A percentile compares a stretch with the other conserved stretches of the same genome.
Conservation (phyloP, 495 filamentous ascomycete genomes). For the Neohortaea acidophila region DNA sequence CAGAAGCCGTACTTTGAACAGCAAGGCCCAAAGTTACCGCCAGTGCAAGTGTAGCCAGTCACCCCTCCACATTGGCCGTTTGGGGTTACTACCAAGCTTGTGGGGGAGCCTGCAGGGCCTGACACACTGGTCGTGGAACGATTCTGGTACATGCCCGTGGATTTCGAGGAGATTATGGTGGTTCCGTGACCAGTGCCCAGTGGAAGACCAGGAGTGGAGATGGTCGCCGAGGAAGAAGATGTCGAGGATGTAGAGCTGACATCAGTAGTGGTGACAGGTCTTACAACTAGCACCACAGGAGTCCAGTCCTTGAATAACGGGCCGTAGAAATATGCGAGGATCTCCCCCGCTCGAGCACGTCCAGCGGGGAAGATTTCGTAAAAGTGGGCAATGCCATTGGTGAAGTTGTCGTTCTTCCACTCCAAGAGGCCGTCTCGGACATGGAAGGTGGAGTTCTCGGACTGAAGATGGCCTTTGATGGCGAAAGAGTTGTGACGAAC, state of each 20-base stretch:
- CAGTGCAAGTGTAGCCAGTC: conserved; percentile 5
- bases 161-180: no score
- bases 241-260: neutral
- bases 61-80: conserved; percentile 8
- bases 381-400: conserved; percentile 13
- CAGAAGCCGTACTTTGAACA: conserved; percentile 12
- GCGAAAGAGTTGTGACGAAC: conserved; percentile 7
- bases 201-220: no score
- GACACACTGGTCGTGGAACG: no score
- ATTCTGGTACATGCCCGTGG: no score
- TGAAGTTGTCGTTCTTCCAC: conserved; percentile 17
- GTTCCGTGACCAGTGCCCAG: no score
- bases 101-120: neutral
- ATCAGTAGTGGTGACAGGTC: neutral
- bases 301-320: conserved; percentile 1
- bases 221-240: no score
- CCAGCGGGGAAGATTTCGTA: conserved; percentile 6
- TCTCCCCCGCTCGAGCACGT: conserved; percentile 7
- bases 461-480: neutral
- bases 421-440: conserved; percentile 2
- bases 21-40: conserved; percentile 9
- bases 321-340: conserved; percentile 13
- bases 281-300: conserved; percentile 8
- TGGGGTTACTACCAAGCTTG: conserved; percentile 2
- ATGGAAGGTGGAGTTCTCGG: conserved; percentile 11